Conservation (phyloP, 768 basidiomycete species). For the Trametes maxima region DNA sequence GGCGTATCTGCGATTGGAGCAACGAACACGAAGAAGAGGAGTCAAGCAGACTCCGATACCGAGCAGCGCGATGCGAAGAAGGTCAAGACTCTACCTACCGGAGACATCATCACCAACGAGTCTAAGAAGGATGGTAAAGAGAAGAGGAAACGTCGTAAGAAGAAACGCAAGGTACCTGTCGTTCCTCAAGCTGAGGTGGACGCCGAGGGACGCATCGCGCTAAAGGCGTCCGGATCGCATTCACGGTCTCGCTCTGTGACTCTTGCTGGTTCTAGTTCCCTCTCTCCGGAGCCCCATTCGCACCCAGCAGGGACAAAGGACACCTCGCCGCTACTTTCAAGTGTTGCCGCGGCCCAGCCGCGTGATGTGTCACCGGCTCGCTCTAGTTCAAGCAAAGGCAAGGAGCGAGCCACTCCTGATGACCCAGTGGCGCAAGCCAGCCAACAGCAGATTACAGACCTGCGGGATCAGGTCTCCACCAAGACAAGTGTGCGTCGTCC, state of each 20-base stretch:
- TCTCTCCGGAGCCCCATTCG: neutral
- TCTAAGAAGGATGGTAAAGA: constrained; percentile 16
- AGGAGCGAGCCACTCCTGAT: constrained; percentile 13
- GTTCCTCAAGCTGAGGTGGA: constrained; percentile 6
- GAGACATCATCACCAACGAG: neutral
- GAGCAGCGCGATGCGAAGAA: constrained; percentile 16
- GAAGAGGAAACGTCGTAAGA: constrained; percentile 33
- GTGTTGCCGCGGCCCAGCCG: neutral
- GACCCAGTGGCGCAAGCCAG: neutral
- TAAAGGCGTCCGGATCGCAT: constrained; percentile 4
- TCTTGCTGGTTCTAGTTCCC: neutral
- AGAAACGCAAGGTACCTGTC: constrained; percentile 31
- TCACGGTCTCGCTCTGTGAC: constrained; percentile 10
- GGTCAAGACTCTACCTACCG: neutral
- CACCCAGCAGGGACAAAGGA: neutral
- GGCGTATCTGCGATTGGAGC: neutral
- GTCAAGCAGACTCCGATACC: constrained; percentile 23
- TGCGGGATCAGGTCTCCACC: constrained; percentile 12
- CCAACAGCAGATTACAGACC: constrained; percentile 3
- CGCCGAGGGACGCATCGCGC: neutral
- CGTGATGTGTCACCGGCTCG: neutral
- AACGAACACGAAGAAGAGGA: constrained; percentile 15
- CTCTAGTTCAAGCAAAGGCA: constrained; percentile 16
- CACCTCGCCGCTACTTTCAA: neutral
- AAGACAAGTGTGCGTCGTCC: constrained; percentile 14